Evolutionary conservation across 2,329 filamentous ascomycete species (phyloP).

Genomic region (Cylindrodendrum hubeiense): DNA sequence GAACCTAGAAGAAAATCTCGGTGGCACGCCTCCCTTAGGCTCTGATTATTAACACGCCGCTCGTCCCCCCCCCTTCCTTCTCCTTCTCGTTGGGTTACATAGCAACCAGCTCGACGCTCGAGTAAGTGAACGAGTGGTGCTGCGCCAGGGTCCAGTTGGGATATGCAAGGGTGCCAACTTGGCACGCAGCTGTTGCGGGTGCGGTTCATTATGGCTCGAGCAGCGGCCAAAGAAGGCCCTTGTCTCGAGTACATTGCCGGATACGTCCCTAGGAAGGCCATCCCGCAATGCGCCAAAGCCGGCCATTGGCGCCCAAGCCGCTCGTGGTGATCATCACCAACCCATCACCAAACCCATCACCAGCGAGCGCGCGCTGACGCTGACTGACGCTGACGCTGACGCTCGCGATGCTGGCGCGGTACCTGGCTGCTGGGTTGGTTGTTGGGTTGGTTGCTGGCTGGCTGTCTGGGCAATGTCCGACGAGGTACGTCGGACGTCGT

Average conservation of each 20-base stretch:
- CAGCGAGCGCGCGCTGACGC: constrained; percentile 34
- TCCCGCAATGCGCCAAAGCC: constrained; percentile 16
- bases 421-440: constrained; percentile 13
- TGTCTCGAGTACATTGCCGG: constrained; percentile 15
- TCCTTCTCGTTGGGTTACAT: constrained; percentile 11
- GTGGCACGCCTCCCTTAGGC: constrained; percentile 7
- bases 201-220: constrained; percentile 9
- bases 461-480: constrained; percentile 15
- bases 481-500: constrained; percentile 15
- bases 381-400: constrained; percentile 40
- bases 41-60: constrained; percentile 12
- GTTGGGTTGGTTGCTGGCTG: background rate
- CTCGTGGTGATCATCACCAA: constrained; percentile 30
- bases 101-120: background rate
- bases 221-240: constrained; percentile 6
- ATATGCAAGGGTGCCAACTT: constrained; percentile 15
- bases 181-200: constrained; percentile 1
- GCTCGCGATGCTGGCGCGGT: constrained; percentile 31
- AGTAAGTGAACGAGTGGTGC: constrained; percentile 1
- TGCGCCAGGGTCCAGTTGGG: constrained; percentile 3
- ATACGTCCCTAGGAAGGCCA: background rate
- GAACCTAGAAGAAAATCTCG: constrained; percentile 16
- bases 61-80: background rate
- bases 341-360: constrained; percentile 30
- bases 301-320: constrained; percentile 31